Conservation (phyloP, 2,329 filamentous ascomycete genomes). For the Aureobasidium sp. region DNA sequence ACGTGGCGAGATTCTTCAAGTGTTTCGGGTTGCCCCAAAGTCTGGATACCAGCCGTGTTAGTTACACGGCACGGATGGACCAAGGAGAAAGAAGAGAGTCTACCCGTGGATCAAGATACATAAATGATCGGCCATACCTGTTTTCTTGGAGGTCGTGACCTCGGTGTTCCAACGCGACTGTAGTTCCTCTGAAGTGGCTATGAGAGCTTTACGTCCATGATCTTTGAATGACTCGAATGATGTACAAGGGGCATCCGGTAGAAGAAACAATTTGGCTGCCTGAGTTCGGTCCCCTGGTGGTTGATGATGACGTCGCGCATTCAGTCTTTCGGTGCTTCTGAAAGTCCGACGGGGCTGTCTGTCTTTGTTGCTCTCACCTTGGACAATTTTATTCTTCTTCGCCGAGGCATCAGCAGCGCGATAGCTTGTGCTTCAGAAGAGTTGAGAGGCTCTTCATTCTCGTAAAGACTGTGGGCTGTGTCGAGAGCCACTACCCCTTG, state of each 20-base stretch:
- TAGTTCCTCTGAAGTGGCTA: background rate
- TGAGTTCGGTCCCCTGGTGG: background rate
- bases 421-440: background rate
- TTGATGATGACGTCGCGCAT: background rate
- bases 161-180: background rate
- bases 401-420: background rate
- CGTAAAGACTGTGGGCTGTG: background rate
- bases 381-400: background rate
- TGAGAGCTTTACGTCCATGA: constrained; percentile 1
- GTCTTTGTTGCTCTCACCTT: background rate
- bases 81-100: constrained; percentile 19
- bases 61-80: background rate
- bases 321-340: background rate
- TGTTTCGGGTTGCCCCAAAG: constrained; percentile 75
- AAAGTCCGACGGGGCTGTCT: background rate
- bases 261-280: background rate
- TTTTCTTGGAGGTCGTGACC: background rate
- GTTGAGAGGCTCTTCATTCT: background rate
- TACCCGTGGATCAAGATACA: constrained; percentile 71
- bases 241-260: background rate
- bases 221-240: background rate
- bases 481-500: background rate
- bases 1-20: constrained; percentile 57
- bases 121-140: constrained; percentile 52
- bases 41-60: constrained; percentile 30